Base-by-base conservation (phyloP, 768 basidiomycete genomes). In the Mrakia hoshinonis region DNA sequence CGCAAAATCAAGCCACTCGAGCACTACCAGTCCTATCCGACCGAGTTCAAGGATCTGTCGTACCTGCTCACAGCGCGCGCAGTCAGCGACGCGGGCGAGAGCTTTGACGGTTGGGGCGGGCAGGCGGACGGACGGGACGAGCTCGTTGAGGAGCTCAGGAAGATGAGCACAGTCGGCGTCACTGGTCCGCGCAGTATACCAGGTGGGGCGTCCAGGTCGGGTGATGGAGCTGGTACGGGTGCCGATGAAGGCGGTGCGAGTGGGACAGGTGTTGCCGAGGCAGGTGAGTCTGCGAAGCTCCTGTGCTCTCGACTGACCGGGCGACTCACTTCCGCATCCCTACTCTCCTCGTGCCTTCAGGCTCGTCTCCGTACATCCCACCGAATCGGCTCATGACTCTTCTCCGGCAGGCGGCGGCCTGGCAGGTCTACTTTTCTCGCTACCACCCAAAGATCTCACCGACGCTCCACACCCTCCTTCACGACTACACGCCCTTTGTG, bases 1-100 rank as follows among this genome's bases (percentile, higher is more conserved):
- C 78, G 78, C 58, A 76, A 78, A 4, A 70, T 79, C 10, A 79
- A 79, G 70, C 79, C 79, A 9, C 75, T 79, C 51, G 79, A 79
- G 55, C 79, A 79, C 68, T 79, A 77, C 63, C 78, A 79, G 61
- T 78, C 79, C 10, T 75, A 77, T 22, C 77, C 78, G 7, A 78
- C 76, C 64, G 78, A 79, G 71, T 79, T 79, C 72, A 76, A 76
- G 64, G 76, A 77, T 68, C 75, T 79, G 18, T 75, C 77, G 18
- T 79, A 79, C 73, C 74, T 79, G 18, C 79, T 78, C 12, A 77
- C 77, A 6, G 78, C 79, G 22, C 74, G 75, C 46, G 77, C 78
- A 0, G 78, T 79, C 2, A 76, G 76, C 63, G 79, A 79, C 38
- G 77, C 77, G 4, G 78, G 77, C 0, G 63, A 43, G 38, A 67